Evolutionary conservation across 192 early-diverging fungal species (phyloP), one percentile per base, ranked within the genome.

Genomic region (Gigaspora rosea): DNA sequence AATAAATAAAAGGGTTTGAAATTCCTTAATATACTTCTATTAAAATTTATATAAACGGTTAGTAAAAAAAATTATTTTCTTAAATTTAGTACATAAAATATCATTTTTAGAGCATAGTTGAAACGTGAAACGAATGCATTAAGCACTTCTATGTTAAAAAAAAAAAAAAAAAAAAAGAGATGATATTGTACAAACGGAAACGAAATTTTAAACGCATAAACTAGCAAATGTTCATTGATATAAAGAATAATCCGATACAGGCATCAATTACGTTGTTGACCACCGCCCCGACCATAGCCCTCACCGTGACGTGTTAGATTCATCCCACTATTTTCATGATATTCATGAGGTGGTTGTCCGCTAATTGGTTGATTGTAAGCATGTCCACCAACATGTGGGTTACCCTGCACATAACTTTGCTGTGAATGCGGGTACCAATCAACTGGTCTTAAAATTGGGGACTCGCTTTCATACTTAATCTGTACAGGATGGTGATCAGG

Each of bases 361-460:
- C 18, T 13, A 56, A 66, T 47, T n/a, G 64, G n/a, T 66, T 36
- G 36, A 47, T 15, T 41, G 12, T 66, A 47, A 15, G 35, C 36
- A 18, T 66, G 64, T 10, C 64, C 18, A n/a, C 63, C 36, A 46
- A 41, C 36, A 10, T 41, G 36, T 41, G 61, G 32, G 22, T 22
- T 59, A 12, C 32, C 8, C 32, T 66, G 64, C 10, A 8, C 16
- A 48, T 66, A 66, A 47, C 64, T 41, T 18, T 41, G 33, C 9
- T 66, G 64, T 47, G 33, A 41, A 48, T 66, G 64, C 46, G 67
- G 16, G 49, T 51, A 69, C 67, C 67, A 69, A 4, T 69, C 67
- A 18, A 66, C 15, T 12, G 67, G 22, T 51, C 67, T 51, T 51
- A 32, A 16, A 62, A 12, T 32, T 32, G 59, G 7, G 18, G 41